Evolutionary conservation across 208 protist species (phyloP), one percentile per base, ranked within the genome.

Genomic region (Trypanosomatidae sp.): DNA sequence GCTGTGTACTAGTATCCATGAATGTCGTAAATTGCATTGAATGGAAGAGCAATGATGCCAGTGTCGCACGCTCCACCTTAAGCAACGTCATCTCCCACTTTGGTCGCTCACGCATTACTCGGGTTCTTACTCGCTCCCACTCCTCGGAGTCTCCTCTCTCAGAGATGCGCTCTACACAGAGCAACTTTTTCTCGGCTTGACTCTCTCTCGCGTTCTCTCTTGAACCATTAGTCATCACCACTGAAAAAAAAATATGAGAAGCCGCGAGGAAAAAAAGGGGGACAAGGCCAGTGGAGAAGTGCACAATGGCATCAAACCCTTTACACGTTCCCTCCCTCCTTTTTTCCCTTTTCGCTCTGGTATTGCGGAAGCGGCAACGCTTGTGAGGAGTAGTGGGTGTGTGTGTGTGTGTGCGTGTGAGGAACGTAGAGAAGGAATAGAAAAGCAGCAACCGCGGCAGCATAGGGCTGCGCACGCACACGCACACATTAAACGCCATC

Each of bases 281-380:
- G 36, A 77, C 30, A 59, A 69, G 30, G 30, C 17, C 47, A 70
- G 46, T 7, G 39, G 50, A 28, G 9, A 71, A 70, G 70, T 46
- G 30, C 43, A 13, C 22, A 74, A n/a, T 22, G 28, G 7, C 13
- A 74, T 56, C 55, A 65, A 60, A 66, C 55, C 19, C 53, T 44
- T 62, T 3, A 6, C 47, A 39, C 3, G 41, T 62, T 60, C 41
- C 43, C 22, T 64, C 53, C 3, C 49, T 41, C 41, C 13, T 41
- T 39, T 36, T 25, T 12, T 22, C n/a, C 39, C 47, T 10, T 19
- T 59, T 49, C 41, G 17, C 41, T 25, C 25, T 28, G 52, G 8
- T 72, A 41, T 62, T 22, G 17, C 50, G 39, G 36, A 3, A 62
- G 43, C 33, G 28, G 52, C 59, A 69, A 47, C 62, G 52, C 59